These are phyloP conservation scores for Heliamphora exappendiculata DNA, from an alignment of 148 eudicot species.

Conservation along the genomic window DNA sequence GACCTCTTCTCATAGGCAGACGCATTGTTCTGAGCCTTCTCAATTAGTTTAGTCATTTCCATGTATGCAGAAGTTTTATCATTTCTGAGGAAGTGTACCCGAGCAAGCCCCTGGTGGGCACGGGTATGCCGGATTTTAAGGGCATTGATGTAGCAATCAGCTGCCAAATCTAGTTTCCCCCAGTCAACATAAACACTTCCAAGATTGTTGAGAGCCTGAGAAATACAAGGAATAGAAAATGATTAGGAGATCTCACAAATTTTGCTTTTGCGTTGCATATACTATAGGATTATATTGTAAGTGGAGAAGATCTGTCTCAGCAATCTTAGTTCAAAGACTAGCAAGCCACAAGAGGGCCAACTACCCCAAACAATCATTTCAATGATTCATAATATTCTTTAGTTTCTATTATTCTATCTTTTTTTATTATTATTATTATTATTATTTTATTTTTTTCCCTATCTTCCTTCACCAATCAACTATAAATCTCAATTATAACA, in stretches of 20 bases:
- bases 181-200: constrained; percentile 93
- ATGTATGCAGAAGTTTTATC: constrained; percentile 67
- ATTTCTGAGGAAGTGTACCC: constrained; percentile 78
- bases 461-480: background rate
- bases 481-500: background rate
- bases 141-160: constrained; percentile 89
- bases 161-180: constrained; percentile 74
- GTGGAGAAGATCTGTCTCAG: no score
- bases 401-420: no score
- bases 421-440: no score
- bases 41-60: constrained; percentile 90
- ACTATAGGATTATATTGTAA: background rate
- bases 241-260: background rate
- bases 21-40: constrained; percentile 81
- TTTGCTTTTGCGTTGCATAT: background rate
- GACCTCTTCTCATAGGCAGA: constrained; percentile 98
- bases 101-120: constrained; percentile 97
- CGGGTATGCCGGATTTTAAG: constrained; percentile 87
- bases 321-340: background rate
- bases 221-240: constrained; percentile 8
- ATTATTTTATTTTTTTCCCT: no score
- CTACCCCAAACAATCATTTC: background rate
- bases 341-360: background rate
- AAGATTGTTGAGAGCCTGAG: constrained; percentile 91
- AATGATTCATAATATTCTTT: background rate